Conservation (phyloP, 2,329 filamentous ascomycete species). For the Davidsoniella virescens region DNA sequence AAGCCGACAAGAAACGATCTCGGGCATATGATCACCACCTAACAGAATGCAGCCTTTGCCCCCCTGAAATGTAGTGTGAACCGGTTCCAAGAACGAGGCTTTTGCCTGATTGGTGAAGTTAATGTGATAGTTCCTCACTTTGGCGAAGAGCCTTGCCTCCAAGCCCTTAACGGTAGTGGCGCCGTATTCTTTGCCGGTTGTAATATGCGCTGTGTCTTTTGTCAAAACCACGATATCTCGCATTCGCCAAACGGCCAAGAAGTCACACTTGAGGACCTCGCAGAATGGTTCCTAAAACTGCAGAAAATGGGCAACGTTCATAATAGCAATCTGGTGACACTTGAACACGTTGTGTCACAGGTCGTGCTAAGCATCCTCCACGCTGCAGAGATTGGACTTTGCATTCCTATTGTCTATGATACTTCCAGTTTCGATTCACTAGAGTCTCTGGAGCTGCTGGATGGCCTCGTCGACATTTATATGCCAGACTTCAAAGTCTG, state of each 20-base stretch:
- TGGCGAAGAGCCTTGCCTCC: slow-evolving; percentile 70
- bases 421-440: slow-evolving; percentile 67
- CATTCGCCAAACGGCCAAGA: slow-evolving; percentile 71
- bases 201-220: slow-evolving; percentile 59
- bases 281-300: slow-evolving; percentile 68
- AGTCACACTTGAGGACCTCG: slow-evolving; percentile 61
- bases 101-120: slow-evolving; percentile 65
- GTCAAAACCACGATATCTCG: slow-evolving; percentile 71
- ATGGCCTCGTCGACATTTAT: slow-evolving; percentile 73
- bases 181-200: slow-evolving; percentile 68
- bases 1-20: slow-evolving; percentile 58
- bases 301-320: slow-evolving; percentile 68
- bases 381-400: slow-evolving; percentile 52
- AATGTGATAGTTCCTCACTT: slow-evolving; percentile 78
- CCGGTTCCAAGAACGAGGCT: slow-evolving; percentile 60
- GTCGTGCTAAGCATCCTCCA: slow-evolving; percentile 62
- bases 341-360: slow-evolving; percentile 75
- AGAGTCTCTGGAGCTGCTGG: slow-evolving; percentile 53
- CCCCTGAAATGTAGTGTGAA: slow-evolving; percentile 65
- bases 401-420: slow-evolving; percentile 67
- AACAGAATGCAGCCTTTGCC: slow-evolving; percentile 66
- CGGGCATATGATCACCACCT: slow-evolving; percentile 64
- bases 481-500: slow-evolving; percentile 82
- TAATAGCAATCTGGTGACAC: slow-evolving; percentile 79
- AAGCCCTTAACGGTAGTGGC: slow-evolving; percentile 66